Evolutionary conservation across 2,329 filamentous ascomycete genomes (phyloP).

Genomic region (Sphaerulina populicola): DNA sequence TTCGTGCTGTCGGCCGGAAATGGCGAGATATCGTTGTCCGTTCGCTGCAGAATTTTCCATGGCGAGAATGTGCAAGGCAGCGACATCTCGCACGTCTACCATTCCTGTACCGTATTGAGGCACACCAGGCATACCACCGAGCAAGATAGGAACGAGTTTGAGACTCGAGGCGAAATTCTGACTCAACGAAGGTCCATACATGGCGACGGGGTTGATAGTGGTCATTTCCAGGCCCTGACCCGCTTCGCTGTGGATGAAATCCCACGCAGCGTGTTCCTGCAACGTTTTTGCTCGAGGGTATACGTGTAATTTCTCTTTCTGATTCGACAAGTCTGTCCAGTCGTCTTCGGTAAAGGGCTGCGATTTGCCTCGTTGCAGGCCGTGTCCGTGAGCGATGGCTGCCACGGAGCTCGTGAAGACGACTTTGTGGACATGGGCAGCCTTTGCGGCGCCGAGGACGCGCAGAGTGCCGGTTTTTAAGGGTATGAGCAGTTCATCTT

Average conservation of each 20-base stretch:
- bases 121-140: constrained; percentile 13
- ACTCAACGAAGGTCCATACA: constrained; percentile 16
- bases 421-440: constrained; percentile 9
- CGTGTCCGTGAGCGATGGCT: constrained; percentile 15
- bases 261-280: constrained; percentile 16
- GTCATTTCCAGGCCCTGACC: constrained; percentile 10
- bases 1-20: constrained; percentile 6
- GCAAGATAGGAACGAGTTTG: constrained; percentile 14
- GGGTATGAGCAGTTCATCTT: constrained; percentile 12
- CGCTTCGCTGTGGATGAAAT: constrained; percentile 7
- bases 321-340: constrained; percentile 16
- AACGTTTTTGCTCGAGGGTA: constrained; percentile 17
- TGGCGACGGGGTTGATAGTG: constrained; percentile 11
- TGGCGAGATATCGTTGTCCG: constrained; percentile 14
- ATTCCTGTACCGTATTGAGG: constrained; percentile 16
- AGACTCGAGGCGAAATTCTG: constrained; percentile 13
- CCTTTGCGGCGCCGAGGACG: constrained; percentile 10
- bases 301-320: constrained; percentile 17
- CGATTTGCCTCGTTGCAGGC: constrained; percentile 7
- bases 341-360: constrained; percentile 17
- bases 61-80: constrained; percentile 10
- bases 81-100: constrained; percentile 14
- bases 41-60: constrained; percentile 9
- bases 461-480: constrained; percentile 13
- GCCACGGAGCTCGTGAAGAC: constrained; percentile 17